Base-by-base conservation (phyloP, 2,329 filamentous ascomycete species). In the Phialocephala sp. region DNA sequence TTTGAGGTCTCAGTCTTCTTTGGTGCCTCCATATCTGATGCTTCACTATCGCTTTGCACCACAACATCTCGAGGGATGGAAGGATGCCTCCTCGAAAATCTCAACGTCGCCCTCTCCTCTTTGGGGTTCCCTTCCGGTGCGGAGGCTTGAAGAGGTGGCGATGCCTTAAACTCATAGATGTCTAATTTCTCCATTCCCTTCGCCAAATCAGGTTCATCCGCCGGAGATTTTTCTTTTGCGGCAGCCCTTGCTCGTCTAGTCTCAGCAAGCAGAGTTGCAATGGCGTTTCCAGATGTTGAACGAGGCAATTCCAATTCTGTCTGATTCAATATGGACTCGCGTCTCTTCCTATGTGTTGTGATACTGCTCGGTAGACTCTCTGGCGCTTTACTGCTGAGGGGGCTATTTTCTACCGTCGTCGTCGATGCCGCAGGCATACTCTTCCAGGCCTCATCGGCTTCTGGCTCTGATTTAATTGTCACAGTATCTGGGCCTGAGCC, bases 371-470 rank as follows among this genome's bases (percentile, higher is more conserved):
- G 70, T 37, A 74, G 37, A 4, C 66, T 37, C 12, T 62, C 63
- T 1, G 67, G 50, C 8, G 64, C 68, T 65, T 76, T 76, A 27
- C 68, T 65, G 47, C 69, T 68, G 18, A 77, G 68, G 2, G 76
- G 75, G 39, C 76, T 77, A n/a, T 73, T 72, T 14, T 75, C 74
- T 9, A 72, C 59, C 27, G 69, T 69, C 36, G 64, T 65, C 18
- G 68, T 66, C 15, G 72, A 71, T 41, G 71, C 70, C 8, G 64
- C 54, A 22, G 74, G 66, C 65, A 75, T 72, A 18, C 59, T 63
- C 62, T 76, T 76, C 75, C 74, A 77, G 11, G 65, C 62, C 65
- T 76, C 74, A 36, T 75, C 73, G 2, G 67, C 62, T 56, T 73
- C 74, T 1, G 69, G 65, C 60, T 77, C 75, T 43, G 64, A 43